These are phyloP conservation scores for Backusella psychrophila DNA, from an alignment of 192 early-diverging fungal species.

Conservation along the genomic window DNA sequence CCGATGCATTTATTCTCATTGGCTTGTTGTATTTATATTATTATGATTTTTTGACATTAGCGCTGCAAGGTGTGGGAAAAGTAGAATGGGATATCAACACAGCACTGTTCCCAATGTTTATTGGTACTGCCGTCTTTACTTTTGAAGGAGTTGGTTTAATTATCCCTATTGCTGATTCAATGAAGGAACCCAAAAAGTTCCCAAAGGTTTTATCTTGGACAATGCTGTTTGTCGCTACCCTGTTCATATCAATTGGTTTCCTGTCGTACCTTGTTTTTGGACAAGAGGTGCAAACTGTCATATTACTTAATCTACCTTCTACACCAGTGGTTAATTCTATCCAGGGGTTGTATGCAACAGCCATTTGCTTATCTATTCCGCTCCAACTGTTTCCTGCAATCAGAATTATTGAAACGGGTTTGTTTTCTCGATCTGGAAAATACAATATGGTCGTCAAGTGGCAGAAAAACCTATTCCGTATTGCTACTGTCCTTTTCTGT, in stretches of 20 bases:
- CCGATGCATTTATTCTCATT: constrained; percentile 86
- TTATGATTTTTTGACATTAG: constrained; percentile 65
- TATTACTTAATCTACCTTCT: constrained; percentile 66
- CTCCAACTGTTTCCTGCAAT: constrained; percentile 69
- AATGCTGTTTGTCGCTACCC: constrained; percentile 40
- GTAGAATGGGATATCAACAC: constrained; percentile 73
- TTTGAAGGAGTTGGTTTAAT: constrained; percentile 85
- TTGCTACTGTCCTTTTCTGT: constrained; percentile 49
- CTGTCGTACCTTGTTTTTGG: constrained; percentile 68
- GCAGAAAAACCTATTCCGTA: constrained; percentile 68
- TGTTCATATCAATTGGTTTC: constrained; percentile 45
- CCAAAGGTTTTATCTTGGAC: constrained; percentile 45
- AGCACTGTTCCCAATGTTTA: constrained; percentile 79
- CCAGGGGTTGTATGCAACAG: constrained; percentile 67
- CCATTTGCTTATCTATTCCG: constrained; percentile 75
- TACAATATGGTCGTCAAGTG: constrained; percentile 59
- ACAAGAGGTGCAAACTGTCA: constrained; percentile 62
- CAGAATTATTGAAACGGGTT: constrained; percentile 60
- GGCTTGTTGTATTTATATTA: constrained; percentile 84
- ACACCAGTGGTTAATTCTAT: constrained; percentile 48
- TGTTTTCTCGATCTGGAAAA: constrained; percentile 59
- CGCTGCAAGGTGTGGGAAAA: constrained; percentile 56
- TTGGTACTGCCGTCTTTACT: constrained; percentile 92
- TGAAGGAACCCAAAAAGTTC: constrained; percentile 59
- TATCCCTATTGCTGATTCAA: constrained; percentile 53